Evolutionary conservation across 495 filamentous ascomycete genomes (phyloP).

Genomic region (Cercophora samala): DNA sequence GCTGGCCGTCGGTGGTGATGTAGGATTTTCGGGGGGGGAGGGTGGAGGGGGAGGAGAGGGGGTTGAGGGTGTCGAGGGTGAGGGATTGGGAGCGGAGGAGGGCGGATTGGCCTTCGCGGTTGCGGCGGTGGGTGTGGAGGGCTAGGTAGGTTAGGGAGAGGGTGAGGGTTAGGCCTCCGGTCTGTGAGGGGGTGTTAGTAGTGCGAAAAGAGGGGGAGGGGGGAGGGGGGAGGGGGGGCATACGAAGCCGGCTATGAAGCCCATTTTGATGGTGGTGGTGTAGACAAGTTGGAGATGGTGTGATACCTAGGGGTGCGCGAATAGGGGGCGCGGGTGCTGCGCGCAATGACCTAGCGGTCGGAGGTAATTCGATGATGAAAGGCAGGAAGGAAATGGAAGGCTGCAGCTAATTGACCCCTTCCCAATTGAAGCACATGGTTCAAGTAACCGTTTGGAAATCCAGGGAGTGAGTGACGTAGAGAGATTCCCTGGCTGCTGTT

Average conservation of each 20-base stretch:
- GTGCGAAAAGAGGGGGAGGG: background rate
- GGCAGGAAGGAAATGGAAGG: background rate
- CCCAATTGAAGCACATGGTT: background rate
- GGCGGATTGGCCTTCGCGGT: conserved; percentile 65
- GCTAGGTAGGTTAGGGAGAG: conserved; percentile 77
- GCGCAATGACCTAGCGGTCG: background rate
- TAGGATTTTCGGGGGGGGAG: conserved; percentile 28
- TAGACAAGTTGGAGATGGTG: background rate
- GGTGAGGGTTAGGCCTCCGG: conserved; percentile 84
- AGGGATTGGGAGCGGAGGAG: conserved; percentile 68
- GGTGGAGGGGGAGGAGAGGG: conserved; percentile 37
- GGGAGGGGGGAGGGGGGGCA: conserved; percentile 30
- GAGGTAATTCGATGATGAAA: background rate
- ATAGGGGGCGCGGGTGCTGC: background rate
- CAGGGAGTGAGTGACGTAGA: background rate
- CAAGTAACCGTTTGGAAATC: background rate
- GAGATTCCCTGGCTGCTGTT: background rate
- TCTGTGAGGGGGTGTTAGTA: conserved; percentile 42
- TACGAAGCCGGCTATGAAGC: conserved; percentile 70
- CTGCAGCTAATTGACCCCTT: background rate
- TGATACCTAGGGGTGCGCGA: background rate
- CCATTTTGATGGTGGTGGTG: conserved; percentile 22
- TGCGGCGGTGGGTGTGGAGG: conserved; percentile 67
- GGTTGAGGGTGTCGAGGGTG: conserved; percentile 55
- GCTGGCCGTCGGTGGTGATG: conserved; percentile 9